Evolutionary conservation across 495 filamentous ascomycete species (phyloP), one percentile per base, ranked within the genome.

Genomic region (Penicillium parvum): DNA sequence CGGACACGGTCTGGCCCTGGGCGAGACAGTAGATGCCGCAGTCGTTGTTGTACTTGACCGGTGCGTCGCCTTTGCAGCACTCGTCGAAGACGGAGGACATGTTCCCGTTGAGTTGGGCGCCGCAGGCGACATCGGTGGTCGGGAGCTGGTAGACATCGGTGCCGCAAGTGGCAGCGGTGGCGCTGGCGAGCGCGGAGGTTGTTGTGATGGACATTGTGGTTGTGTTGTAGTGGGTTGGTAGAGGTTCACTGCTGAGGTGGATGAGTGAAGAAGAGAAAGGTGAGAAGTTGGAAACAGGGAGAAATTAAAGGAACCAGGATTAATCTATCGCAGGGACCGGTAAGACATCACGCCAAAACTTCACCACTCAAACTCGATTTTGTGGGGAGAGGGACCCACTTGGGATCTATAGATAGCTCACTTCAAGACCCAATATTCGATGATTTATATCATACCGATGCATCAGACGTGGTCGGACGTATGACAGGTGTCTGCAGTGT

Each of bases 21-120:
- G 72, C 73, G 8, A 72, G 68, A 45, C 74, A 77, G 65, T 75
- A 77, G 34, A 72, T 50, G 17, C 63, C 66, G 60, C 74, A 77
- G 50, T 61, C 64, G 59, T 65, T 51, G 34, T 68, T 57, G 62
- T 73, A 75, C 12, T 63, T 61, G 10, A 59, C 37, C 21, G 72
- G 59, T n/a, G 53, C 47, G 16, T 72, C 65, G 12, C 55, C 26
- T 17, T 55, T 56, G 57, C 74, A 77, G 68, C 74, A 77, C 11
- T 57, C 49, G 26, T 57, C 36, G 57, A 77, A 63, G 32, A 67
- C 59, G 22, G 58, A 45, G 32, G 66, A 54, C 55, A 66, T 54
- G 41, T 70, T 72, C 18, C 59, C 63, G 28, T 49, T 44, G 32
- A 55, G 38, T n/a, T 53, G 45, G 21, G 63, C 46, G n/a, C 52